Evolutionary conservation across 2,329 filamentous ascomycete genomes (phyloP).

Genomic region (Claviceps sp.): DNA sequence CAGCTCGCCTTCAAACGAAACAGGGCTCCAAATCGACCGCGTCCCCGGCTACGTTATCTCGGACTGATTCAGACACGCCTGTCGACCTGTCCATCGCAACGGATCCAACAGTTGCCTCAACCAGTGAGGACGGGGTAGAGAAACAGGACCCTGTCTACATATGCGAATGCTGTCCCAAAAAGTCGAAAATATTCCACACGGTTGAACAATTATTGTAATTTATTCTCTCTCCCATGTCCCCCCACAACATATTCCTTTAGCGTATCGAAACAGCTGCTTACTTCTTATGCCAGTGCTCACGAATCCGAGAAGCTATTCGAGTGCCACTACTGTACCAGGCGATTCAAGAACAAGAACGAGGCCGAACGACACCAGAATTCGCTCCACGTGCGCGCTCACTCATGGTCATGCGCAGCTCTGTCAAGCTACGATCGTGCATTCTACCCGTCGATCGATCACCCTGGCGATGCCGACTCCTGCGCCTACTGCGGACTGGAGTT

Average conservation of each 20-base stretch:
- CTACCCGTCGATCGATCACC: constrained; percentile 59
- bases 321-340: constrained; percentile 81
- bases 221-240: neutral
- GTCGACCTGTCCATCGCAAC: constrained; percentile 28
- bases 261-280: neutral
- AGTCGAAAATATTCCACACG: constrained; percentile 88
- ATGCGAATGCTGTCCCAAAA: constrained; percentile 94
- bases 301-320: constrained; percentile 95
- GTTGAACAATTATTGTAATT: constrained; percentile 70
- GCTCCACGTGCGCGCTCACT: constrained; percentile 79
- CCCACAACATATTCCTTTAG: neutral
- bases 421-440: constrained; percentile 69
- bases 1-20: constrained; percentile 32
- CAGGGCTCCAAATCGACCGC: constrained; percentile 27
- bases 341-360: constrained; percentile 99
- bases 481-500: constrained; percentile 96
- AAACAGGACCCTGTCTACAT: constrained; percentile 34
- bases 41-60: constrained; percentile 24
- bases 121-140: constrained; percentile 13
- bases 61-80: constrained; percentile 34
- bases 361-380: constrained; percentile 94
- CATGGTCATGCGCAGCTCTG: constrained; percentile 91
- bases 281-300: constrained; percentile 47
- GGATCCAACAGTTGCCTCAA: constrained; percentile 31
- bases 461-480: constrained; percentile 64